phyloP scores from a whole-genome alignment of 495 filamentous ascomycete genomes.

The Penicillium riverlandense region DNA sequence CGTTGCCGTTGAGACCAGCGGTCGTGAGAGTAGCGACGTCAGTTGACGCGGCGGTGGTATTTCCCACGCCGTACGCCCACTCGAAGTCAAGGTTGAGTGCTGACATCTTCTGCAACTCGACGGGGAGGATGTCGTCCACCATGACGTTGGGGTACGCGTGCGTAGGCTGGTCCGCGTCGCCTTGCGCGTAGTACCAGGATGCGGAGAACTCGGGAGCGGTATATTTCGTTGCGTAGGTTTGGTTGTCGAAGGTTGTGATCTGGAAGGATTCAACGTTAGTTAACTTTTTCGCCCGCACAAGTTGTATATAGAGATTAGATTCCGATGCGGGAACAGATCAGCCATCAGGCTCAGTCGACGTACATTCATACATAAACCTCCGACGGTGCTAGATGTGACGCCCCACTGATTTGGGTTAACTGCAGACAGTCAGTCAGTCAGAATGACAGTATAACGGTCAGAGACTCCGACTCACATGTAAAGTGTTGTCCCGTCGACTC shows the following conservation, averaged over 20 bases:
- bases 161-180: conserved; percentile 17
- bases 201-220: conserved; percentile 28
- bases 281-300: too few relatives aligned
- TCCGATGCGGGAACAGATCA: too few relatives aligned
- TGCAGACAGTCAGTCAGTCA: conserved; percentile 3
- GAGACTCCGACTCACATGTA: conserved; percentile 12
- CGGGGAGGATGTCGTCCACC: conserved; percentile 17
- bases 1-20: conserved; percentile 26
- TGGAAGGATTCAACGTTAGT: background rate
- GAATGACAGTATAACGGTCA: background rate
- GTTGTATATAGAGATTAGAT: too few relatives aligned
- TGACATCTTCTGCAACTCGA: conserved; percentile 11
- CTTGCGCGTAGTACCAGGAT: conserved; percentile 27
- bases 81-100: conserved; percentile 19
- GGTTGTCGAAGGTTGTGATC: conserved; percentile 28
- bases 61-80: conserved; percentile 33
- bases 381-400: conserved; percentile 3
- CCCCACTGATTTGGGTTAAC: conserved; percentile 32
- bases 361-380: conserved; percentile 24
- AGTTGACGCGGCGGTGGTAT: conserved; percentile 10
- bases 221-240: conserved; percentile 21
- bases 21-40: conserved; percentile 5
- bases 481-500: conserved; percentile 15
- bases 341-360: background rate
- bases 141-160: conserved; percentile 34